These are phyloP conservation scores for Sextonia rubra DNA, from an alignment of 164 flowering plant species.

Conservation along the genomic window DNA sequence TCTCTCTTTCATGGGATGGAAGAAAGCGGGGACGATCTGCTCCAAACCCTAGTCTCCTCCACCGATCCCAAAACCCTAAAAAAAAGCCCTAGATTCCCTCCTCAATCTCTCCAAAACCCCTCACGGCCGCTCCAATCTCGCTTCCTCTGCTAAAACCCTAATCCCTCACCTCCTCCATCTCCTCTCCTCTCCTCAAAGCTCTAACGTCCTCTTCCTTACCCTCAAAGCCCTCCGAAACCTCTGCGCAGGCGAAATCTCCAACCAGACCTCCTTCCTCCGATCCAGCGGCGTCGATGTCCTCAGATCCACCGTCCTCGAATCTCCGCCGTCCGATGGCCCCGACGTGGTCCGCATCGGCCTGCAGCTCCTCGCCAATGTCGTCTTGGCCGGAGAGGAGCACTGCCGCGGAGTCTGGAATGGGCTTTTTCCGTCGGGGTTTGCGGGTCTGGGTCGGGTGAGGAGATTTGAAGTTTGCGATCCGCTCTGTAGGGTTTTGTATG, in stretches of 20 bases:
- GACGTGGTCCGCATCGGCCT: slow-evolving; percentile 42
- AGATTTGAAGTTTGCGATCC: slow-evolving; percentile 51
- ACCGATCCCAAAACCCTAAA: slow-evolving; percentile 26
- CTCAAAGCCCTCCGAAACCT: slow-evolving; percentile 72
- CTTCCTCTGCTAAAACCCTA: too few relatives aligned
- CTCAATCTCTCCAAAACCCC: slow-evolving; percentile 33
- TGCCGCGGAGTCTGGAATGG: slow-evolving; percentile 55
- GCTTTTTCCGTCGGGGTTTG: slow-evolving; percentile 47
- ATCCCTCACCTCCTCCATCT: too few relatives aligned
- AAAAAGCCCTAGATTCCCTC: slow-evolving; percentile 40
- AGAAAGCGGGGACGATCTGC: too few relatives aligned
- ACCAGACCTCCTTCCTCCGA: slow-evolving; percentile 51
- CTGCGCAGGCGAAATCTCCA: slow-evolving; percentile 70
- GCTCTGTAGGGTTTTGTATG: slow-evolving; percentile 61
- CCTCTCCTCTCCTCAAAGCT: too few relatives aligned
- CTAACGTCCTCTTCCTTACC: slow-evolving; percentile 30
- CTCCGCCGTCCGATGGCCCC: slow-evolving; percentile 13
- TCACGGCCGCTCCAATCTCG: slow-evolving; percentile 49
- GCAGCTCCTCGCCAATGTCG: slow-evolving; percentile 67
- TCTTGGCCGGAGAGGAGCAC: slow-evolving; percentile 79
- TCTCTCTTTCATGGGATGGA: too few relatives aligned
- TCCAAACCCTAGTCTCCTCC: slow-evolving; percentile 4
- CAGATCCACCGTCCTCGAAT: slow-evolving; percentile 18
- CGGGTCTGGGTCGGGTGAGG: slow-evolving; percentile 35
- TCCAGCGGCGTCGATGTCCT: slow-evolving; percentile 37